Percentiles rank a stretch among this genome's conserved stretches.
These are phyloP conservation scores for Phytopythium sindhum DNA, from an alignment of 352 stramenopile genomes.

Conservation along the genomic window DNA sequence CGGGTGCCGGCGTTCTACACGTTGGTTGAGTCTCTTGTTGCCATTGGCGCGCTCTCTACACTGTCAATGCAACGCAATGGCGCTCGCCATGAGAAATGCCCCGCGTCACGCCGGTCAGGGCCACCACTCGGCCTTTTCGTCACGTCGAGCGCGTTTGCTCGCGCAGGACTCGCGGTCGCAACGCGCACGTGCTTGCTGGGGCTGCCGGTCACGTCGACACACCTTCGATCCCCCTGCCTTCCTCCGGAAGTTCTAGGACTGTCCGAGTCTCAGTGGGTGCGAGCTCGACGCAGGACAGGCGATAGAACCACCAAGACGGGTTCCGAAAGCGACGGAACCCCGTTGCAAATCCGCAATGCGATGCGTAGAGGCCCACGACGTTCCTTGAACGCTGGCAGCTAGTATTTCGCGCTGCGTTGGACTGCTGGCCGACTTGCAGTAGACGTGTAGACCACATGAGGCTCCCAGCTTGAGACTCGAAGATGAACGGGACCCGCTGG, in stretches of 20 bases:
- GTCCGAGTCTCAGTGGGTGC: too few species aligned
- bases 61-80: neutral
- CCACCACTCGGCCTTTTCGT: neutral
- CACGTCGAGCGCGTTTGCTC: neutral
- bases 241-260: too few species aligned
- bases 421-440: too few species aligned
- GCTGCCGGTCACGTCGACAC: neutral
- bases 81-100: neutral
- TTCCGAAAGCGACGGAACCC: too few species aligned
- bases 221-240: too few species aligned
- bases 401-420: neutral
- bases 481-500: too few species aligned
- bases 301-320: neutral
- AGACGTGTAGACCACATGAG: too few species aligned
- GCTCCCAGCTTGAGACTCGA: too few species aligned
- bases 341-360: neutral
- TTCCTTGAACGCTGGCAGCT: neutral
- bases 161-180: neutral
- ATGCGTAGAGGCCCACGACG: neutral
- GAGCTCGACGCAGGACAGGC: neutral
- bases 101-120: neutral
- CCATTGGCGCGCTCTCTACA: neutral
- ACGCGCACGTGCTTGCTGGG: neutral
- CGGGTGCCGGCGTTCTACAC: neutral
- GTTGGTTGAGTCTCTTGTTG: neutral